Percentiles rank a stretch among this genome's conserved stretches.
Conservation (phyloP, 768 basidiomycete genomes). For the Asterophora lycoperdoides region DNA sequence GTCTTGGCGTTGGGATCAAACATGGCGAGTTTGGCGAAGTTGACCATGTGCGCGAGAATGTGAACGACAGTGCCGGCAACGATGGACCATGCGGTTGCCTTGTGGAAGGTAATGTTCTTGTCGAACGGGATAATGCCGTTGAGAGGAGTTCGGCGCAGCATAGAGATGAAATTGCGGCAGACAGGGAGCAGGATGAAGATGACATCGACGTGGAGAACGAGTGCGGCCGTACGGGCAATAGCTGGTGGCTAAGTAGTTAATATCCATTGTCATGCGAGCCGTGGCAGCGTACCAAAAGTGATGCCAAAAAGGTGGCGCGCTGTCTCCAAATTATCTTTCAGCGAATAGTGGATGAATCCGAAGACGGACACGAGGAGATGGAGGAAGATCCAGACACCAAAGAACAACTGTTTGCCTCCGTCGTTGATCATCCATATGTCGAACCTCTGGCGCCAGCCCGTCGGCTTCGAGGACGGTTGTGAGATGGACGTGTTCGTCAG, state of each 20-base stretch:
- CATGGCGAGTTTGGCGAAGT: conserved; percentile 67
- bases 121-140: conserved; percentile 90
- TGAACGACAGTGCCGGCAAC: conserved; percentile 74
- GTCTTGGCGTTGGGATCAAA: conserved; percentile 50
- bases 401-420: conserved; percentile 76
- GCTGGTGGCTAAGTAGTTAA: conserved; percentile 46
- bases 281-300: conserved; percentile 58
- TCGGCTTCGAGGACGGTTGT: conserved; percentile 31
- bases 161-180: conserved; percentile 91
- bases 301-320: conserved; percentile 71
- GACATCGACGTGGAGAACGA: conserved; percentile 87
- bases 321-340: conserved; percentile 70
- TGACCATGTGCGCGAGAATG: conserved; percentile 80
- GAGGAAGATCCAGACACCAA: conserved; percentile 74
- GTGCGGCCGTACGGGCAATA: conserved; percentile 83
- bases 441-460: conserved; percentile 41
- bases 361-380: conserved; percentile 75
- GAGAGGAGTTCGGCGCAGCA: conserved; percentile 81
- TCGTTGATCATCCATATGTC: conserved; percentile 94
- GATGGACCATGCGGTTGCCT: conserved; percentile 88
- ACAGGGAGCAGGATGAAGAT: conserved; percentile 93
- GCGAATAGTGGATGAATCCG: conserved; percentile 70
- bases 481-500: conserved; percentile 33
- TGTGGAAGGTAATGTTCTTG: conserved; percentile 89
- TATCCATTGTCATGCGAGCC: conserved; percentile 10